Evolutionary conservation across 1,139 yeast species (phyloP), one percentile per base, ranked within the genome.

Genomic region (Pichia norvegensis): DNA sequence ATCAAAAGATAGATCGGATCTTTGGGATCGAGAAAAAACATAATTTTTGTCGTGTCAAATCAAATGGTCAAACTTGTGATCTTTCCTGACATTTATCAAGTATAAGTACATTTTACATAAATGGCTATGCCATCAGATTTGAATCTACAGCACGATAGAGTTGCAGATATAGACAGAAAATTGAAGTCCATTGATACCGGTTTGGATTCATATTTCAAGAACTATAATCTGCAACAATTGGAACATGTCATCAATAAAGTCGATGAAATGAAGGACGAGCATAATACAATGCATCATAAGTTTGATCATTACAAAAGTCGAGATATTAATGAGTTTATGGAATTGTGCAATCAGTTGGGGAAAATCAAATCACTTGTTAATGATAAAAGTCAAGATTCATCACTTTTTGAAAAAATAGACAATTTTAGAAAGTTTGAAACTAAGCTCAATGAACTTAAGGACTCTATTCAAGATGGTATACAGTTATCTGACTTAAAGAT

Each of bases 401-500:
- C 29, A 2, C 40, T 47, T 36, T 36, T 36, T 4, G 25, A 23
- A 13, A 42, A 36, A 23, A 19, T 43, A 2, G 7, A 14, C 3
- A 11, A n/a, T 14, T 52, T 42, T 21, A 20, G 39, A 4, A 61
- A 59, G 44, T 40, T 59, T 4, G 38, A 39, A 7, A 19, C 21
- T 3, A 59, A 54, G 36, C 9, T 47, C 2, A 29, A 16, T 6
- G 58, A 56, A 19, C 40, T 57, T 9, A 39, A 46, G 22, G 43
- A 33, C 8, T 35, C 27, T 2, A 23, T 42, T 17, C 31, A 31
- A 4, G 10, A 17, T 11, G 27, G 4, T 4, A 20, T 36, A 2
- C 13, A 42, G 1, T n/a, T 76, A 20, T 16, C 27, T 4, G 29
- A 35, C 6, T 31, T 47, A 72, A 81, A 80, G 67, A 69, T 78